These are phyloP conservation scores for Apostasia shenzhenica DNA, from an alignment of 106 monocot genomes.

Conservation along the genomic window DNA sequence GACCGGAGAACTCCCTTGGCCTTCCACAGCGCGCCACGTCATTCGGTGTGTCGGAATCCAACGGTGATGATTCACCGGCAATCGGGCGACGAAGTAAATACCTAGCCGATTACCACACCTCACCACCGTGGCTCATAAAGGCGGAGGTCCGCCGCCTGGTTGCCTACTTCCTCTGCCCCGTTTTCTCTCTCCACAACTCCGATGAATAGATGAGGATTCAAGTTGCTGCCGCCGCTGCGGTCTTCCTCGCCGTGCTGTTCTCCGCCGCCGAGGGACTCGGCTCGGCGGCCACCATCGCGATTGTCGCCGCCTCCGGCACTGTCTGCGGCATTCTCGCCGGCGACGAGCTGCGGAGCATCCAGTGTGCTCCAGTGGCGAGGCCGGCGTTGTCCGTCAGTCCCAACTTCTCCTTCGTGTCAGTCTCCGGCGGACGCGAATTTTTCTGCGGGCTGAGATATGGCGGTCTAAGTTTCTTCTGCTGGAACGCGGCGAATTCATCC, in stretches of 20 bases:
- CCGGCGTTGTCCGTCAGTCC: constrained; percentile 14
- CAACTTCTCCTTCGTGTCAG: constrained; percentile 28
- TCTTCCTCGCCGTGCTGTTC: background rate
- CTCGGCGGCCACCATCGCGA: constrained; percentile 30
- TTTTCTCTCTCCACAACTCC: background rate
- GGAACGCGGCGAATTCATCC: constrained; percentile 15
- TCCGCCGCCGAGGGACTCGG: constrained; percentile 3
- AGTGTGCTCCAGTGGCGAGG: constrained; percentile 12
- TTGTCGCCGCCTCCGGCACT: constrained; percentile 20
- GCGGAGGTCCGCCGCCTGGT: background rate
- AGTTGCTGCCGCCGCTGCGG: background rate
- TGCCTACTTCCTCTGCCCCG: background rate
- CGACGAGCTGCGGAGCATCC: constrained; percentile 8
- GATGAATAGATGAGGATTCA: constrained; percentile 5
- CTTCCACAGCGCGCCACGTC: no score
- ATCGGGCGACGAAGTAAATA: background rate
- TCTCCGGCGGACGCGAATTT: constrained; percentile 33
- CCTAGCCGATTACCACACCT: background rate
- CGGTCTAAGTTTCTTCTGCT: constrained; percentile 55
- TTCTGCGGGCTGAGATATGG: constrained; percentile 43
- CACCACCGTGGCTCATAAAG: constrained; percentile 2
- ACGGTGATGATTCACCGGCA: background rate
- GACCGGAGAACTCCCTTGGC: no score
- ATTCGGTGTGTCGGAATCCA: background rate
- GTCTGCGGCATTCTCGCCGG: constrained; percentile 43